These are phyloP conservation scores for Teratosphaeria zuluensis DNA, from an alignment of 2,329 filamentous ascomycete genomes.

Conservation along the genomic window DNA sequence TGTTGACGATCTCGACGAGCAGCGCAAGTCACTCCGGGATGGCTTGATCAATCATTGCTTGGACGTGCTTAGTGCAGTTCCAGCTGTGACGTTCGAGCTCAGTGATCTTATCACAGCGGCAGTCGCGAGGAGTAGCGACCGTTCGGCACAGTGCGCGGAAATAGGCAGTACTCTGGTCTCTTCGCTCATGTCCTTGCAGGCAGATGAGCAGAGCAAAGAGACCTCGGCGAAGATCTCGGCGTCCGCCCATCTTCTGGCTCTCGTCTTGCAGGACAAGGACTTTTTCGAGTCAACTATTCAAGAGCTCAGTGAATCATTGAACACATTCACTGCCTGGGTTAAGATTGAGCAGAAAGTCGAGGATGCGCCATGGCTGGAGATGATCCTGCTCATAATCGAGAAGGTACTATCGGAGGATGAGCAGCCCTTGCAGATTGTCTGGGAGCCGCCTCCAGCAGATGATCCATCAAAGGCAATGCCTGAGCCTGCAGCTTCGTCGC, in stretches of 20 bases:
- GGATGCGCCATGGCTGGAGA: slow-evolving; percentile 84
- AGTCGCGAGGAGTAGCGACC: slow-evolving; percentile 51
- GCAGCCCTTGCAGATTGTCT: slow-evolving; percentile 64
- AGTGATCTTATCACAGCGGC: slow-evolving; percentile 75
- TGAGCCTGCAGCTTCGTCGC: slow-evolving; percentile 44
- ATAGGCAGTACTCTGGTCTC: slow-evolving; percentile 75
- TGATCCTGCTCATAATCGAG: slow-evolving; percentile 82
- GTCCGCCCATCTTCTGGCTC: slow-evolving; percentile 81
- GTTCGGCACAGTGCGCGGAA: slow-evolving; percentile 53
- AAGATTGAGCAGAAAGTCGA: slow-evolving; percentile 61
- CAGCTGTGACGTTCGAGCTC: slow-evolving; percentile 81
- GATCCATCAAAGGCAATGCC: slow-evolving; percentile 31
- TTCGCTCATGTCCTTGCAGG: slow-evolving; percentile 63
- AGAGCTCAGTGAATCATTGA: slow-evolving; percentile 66
- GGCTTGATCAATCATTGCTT: slow-evolving; percentile 82
- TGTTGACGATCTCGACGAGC: slow-evolving; percentile 69
- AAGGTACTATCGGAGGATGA: slow-evolving; percentile 82
- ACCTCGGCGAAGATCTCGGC: slow-evolving; percentile 68
- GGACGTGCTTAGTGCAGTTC: slow-evolving; percentile 80
- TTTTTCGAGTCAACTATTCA: slow-evolving; percentile 73
- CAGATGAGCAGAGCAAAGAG: slow-evolving; percentile 37
- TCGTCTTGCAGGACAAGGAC: slow-evolving; percentile 70
- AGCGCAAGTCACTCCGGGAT: slow-evolving; percentile 61
- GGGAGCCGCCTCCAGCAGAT: slow-evolving; percentile 44
- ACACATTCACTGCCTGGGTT: slow-evolving; percentile 68